These are phyloP conservation scores for Botryosphaeria dothidea DNA, from an alignment of 2,329 filamentous ascomycete genomes.

Conservation along the genomic window DNA sequence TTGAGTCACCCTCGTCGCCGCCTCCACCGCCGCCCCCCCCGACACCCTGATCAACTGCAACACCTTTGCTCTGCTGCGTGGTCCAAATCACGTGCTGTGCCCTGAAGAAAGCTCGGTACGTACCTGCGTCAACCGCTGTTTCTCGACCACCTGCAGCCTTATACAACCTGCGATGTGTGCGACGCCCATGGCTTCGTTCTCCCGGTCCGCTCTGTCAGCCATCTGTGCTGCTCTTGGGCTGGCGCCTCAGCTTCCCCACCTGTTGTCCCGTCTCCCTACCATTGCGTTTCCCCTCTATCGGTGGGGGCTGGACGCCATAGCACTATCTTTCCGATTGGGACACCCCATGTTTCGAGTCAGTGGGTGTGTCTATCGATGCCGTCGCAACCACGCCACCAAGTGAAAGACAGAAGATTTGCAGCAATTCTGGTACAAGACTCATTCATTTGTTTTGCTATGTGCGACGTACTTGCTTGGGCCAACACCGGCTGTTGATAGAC, in stretches of 20 bases:
- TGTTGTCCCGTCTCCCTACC: not conserved
- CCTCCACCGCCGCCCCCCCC: not conserved
- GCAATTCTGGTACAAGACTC: not conserved
- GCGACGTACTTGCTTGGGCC: not conserved
- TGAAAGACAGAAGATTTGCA: not conserved
- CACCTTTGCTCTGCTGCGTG: too few relatives aligned
- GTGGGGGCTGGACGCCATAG: not conserved
- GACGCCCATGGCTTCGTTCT: not conserved
- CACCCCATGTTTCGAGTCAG: not conserved
- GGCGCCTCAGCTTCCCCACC: not conserved
- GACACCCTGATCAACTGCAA: too few relatives aligned
- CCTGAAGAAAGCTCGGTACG: conserved; percentile 10
- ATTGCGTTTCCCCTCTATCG: not conserved
- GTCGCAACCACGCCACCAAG: not conserved
- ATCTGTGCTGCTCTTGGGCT: not conserved
- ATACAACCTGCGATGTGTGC: not conserved
- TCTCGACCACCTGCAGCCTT: conserved; percentile 14
- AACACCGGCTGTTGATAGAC: not conserved
- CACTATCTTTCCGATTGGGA: not conserved
- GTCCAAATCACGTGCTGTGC: not conserved
- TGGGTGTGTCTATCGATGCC: not conserved
- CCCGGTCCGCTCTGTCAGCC: not conserved
- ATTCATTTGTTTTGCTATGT: conserved; percentile 7
- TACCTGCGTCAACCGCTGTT: conserved; percentile 14
- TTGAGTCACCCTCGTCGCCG: conserved; percentile 12